phyloP scores from a whole-genome alignment of 805 yeast species.

The Torulaspora maleeae region DNA sequence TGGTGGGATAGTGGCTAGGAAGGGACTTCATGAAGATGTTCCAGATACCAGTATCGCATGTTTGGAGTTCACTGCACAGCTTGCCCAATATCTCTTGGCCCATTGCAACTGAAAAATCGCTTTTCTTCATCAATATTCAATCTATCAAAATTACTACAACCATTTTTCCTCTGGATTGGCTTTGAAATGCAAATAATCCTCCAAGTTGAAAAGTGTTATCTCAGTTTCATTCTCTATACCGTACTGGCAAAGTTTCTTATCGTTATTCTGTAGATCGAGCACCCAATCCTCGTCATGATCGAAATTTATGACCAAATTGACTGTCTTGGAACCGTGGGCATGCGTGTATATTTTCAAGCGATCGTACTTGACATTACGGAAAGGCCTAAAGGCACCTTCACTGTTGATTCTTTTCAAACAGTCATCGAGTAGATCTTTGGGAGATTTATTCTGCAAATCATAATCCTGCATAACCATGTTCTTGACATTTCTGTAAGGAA shows the following conservation, averaged over 20 bases:
- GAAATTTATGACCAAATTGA: constrained; percentile 85
- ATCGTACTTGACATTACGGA: constrained; percentile 68
- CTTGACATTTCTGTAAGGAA: constrained; percentile 83
- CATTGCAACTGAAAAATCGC: constrained; percentile 8
- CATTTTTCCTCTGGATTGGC: constrained; percentile 87
- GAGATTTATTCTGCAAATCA: constrained; percentile 66
- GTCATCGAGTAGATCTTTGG: constrained; percentile 54
- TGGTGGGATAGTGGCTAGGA: constrained; percentile 78
- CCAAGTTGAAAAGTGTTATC: constrained; percentile 68
- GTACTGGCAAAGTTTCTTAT: constrained; percentile 44
- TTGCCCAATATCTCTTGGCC: constrained; percentile 21
- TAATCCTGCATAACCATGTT: constrained; percentile 65
- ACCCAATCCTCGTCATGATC: constrained; percentile 76
- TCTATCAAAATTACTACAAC: constrained; percentile 46
- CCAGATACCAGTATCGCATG: constrained; percentile 28
- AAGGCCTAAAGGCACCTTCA: constrained; percentile 73
- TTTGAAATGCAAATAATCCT: constrained; percentile 63
- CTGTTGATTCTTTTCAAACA: constrained; percentile 46
- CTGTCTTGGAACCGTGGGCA: constrained; percentile 92
- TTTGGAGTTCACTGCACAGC: constrained; percentile 28
- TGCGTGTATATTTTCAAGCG: constrained; percentile 83
- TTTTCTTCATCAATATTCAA: constrained; percentile 5
- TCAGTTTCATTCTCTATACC: constrained; percentile 87
- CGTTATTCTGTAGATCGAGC: constrained; percentile 38
- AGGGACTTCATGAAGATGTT: constrained; percentile 44